Conservation (phyloP, 139 green algal species). For the Picochlorum sp. region DNA sequence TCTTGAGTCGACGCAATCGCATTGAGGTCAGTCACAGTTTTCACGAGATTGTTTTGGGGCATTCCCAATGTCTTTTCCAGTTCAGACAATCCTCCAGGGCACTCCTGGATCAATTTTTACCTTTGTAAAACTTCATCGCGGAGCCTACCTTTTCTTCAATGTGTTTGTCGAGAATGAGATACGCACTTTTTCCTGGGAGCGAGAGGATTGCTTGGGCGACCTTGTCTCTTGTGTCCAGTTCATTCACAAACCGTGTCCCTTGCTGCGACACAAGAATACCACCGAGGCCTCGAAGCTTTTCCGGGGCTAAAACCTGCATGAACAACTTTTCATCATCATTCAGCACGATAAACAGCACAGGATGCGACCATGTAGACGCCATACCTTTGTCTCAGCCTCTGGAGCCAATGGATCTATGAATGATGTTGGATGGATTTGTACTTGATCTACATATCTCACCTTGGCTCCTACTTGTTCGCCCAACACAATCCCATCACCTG, state of each 20-base stretch:
- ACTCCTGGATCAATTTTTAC: constrained; percentile 45
- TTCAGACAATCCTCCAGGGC: constrained; percentile 25
- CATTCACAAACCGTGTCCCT: constrained; percentile 62
- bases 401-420: constrained; percentile 59
- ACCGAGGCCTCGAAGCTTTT: constrained; percentile 65
- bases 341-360: not conserved
- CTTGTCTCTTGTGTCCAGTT: constrained; percentile 55
- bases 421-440: constrained; percentile 70
- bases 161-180: constrained; percentile 39
- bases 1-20: constrained; percentile 6
- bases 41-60: constrained; percentile 13
- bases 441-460: constrained; percentile 50
- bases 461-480: constrained; percentile 14
- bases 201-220: constrained; percentile 41
- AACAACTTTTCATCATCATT: constrained; percentile 3
- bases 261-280: constrained; percentile 49
- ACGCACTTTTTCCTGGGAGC: constrained; percentile 18
- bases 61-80: constrained; percentile 26
- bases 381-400: constrained; percentile 18
- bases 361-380: not conserved
- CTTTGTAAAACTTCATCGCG: constrained; percentile 54
- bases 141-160: constrained; percentile 35
- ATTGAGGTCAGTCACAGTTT: constrained; percentile 41
- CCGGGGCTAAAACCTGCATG: constrained; percentile 50
- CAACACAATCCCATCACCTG: constrained; percentile 44